Base-by-base conservation (phyloP, 164 flowering plant species). In the Aristolochia fimbriata region DNA sequence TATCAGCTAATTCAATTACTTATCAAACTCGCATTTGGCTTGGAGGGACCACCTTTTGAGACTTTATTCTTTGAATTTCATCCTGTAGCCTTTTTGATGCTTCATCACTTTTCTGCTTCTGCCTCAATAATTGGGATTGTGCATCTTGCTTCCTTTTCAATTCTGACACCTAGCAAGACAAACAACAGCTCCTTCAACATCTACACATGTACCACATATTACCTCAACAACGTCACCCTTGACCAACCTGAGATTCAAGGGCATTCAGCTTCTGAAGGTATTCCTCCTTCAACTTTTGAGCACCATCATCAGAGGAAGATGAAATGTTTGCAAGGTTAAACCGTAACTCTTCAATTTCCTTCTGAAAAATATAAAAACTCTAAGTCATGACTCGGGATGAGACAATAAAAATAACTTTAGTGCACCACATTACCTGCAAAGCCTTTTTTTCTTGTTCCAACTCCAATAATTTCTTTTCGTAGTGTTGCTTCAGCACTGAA, bases 111-210 rank as follows among this genome's bases (percentile, higher is more conserved):
- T 88, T 94, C 65, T 94, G 99, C 56, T 94, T 94, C 62, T 94
- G 99, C 68, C 88, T 81, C 65, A 94, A 65, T 2, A 94, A 68
- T 65, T 91, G 99, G 70, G 93, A 84, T 72, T 94, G 99, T 53
- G 97, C 96, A 69, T 94, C 97, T 73, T 94, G 97, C 71, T 91
- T 94, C 78, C 90, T 91, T 74, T 94, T 94, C 79, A 94, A 67
- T 62, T 78, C 92, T 27, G 96, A 72, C 52, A 94, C 99, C 99
- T 94, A 70, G 52, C 47, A 46, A 0, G 16, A 9, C 46, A 65
- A 56, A n/a, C 41, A 23, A 52, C 53, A 23, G 1, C 12, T 37
- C 11, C 11, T 37, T 37, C 8, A 37, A 37, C 4, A 6, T 37
- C 43, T 37, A 37, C 43, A 37, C 8, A 10, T 37, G 43, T 37